Evolutionary conservation across 1,284 basidiomycete species (phyloP).

Genomic region (Trichosporon faecale): DNA sequence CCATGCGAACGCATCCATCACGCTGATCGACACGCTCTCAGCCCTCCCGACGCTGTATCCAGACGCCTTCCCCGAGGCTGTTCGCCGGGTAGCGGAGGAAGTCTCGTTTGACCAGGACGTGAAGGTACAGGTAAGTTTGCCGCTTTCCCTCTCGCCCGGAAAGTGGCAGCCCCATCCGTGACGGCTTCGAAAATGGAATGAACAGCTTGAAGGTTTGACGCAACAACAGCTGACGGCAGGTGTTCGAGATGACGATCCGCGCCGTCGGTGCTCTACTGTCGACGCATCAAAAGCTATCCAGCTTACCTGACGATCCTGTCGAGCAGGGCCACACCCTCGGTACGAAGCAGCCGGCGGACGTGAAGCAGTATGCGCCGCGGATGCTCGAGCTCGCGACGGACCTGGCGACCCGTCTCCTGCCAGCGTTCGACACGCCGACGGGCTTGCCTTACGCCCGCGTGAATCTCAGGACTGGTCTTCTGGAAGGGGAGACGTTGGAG

Average conservation of each 20-base stretch:
- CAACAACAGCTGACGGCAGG: conserved; percentile 42
- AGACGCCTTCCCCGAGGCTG: conserved; percentile 36
- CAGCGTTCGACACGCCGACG: conserved; percentile 82
- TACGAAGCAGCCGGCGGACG: conserved; percentile 41
- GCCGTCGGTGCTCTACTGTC: conserved; percentile 84
- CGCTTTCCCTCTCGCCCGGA: too few species aligned
- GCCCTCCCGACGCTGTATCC: conserved; percentile 44
- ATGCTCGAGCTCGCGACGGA: conserved; percentile 72
- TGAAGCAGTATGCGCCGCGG: conserved; percentile 72
- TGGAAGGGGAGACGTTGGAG: conserved; percentile 41
- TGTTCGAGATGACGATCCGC: conserved; percentile 69
- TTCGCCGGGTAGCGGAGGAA: conserved; percentile 34
- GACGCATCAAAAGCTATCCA: conserved; percentile 68
- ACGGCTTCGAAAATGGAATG: too few species aligned
- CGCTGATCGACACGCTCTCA: conserved; percentile 47
- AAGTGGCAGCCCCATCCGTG: too few species aligned
- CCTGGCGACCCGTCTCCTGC: conserved; percentile 74
- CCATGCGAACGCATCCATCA: conserved; percentile 59
- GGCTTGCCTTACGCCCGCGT: conserved; percentile 87
- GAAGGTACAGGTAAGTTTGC: conserved; percentile 57
- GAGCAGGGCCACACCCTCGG: conserved; percentile 29
- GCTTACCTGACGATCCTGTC: conserved; percentile 47
- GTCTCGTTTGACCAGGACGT: conserved; percentile 51
- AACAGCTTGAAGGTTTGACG: too few species aligned
- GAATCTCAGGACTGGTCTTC: conserved; percentile 42